phyloP scores from a whole-genome alignment of 805 yeast species.

The Teunomyces tritomae region DNA sequence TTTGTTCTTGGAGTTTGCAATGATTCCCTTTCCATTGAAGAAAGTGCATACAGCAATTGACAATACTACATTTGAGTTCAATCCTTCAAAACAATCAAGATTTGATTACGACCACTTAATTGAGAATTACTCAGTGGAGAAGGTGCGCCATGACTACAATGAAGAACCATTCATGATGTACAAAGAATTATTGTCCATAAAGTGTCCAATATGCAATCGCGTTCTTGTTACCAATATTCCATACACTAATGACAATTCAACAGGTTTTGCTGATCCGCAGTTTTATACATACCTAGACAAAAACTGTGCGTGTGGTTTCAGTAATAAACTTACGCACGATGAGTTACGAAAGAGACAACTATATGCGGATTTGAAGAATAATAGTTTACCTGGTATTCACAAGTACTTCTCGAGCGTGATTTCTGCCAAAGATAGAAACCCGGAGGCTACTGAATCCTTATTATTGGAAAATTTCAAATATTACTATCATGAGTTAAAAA shows the following conservation, averaged over 20 bases:
- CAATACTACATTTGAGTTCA: slow-evolving; percentile 11
- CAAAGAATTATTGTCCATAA: slow-evolving; percentile 8
- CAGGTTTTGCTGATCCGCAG: slow-evolving; percentile 14
- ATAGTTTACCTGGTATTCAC: slow-evolving; percentile 8
- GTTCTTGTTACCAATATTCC: slow-evolving; percentile 9
- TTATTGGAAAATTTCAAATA: neutral
- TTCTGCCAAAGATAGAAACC: neutral
- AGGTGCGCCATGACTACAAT: neutral
- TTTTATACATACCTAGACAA: slow-evolving; percentile 5
- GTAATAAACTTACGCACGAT: slow-evolving; percentile 14
- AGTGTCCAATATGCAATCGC: slow-evolving; percentile 14
- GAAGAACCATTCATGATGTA: slow-evolving; percentile 2
- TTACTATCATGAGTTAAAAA: slow-evolving; percentile 7
- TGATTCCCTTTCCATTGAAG: slow-evolving; percentile 18
- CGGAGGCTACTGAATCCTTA: neutral
- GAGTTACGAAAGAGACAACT: slow-evolving; percentile 20
- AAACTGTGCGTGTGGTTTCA: slow-evolving; percentile 15
- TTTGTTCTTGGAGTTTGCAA: slow-evolving; percentile 14
- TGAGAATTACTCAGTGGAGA: neutral
- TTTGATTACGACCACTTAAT: neutral
- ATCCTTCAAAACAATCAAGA: neutral
- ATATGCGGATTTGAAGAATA: slow-evolving; percentile 10
- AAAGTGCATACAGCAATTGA: slow-evolving; percentile 8
- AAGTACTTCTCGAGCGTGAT: slow-evolving; percentile 10
- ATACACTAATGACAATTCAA: slow-evolving; percentile 6